Evolutionary conservation across 2,329 filamentous ascomycete genomes (phyloP), one percentile per base, ranked within the genome.

Genomic region (Hypoxylon rubiginosum): DNA sequence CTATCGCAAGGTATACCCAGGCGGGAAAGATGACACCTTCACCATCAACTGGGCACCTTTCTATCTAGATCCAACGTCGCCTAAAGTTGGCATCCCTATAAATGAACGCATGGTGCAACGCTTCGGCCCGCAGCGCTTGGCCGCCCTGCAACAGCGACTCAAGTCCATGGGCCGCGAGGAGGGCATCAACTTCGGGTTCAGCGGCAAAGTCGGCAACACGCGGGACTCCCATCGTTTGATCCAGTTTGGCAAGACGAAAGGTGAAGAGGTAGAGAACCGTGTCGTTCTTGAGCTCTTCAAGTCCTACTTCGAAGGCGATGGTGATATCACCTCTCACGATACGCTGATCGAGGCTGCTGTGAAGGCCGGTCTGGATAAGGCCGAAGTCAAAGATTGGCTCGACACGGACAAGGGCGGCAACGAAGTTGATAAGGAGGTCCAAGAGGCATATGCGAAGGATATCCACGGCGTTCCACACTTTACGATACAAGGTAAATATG

Each of bases 151-250:
- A 59, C 78, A 83, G 50, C 87, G 88, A 0, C 82, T 94, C 24
- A 75, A 80, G 0, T 76, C 82, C 32, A 78, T 90, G 21, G 92
- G 92, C 15, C 81, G 82, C 39, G 79, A 82, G 21, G 89, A 91
- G 52, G 92, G 92, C 0, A 92, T 97, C 74, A 79, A 86, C 52
- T 97, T 97, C 79, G 86, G 86, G 21, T 92, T 90, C 69, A 86
- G 86, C 11, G 91, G 92, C 58, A 87, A 85, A 69, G 89, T 89
- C 5, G 94, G 94, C 51, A 92, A 90, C 73, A 95, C 93, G 17
- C 84, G 92, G 19, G 91, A 97, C 72, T 91, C 91, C 61, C 93
- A 97, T 78, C 87, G 93, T 3, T 75, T 95, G 65, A 85, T 94
- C 48, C 88, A 94, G 80, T 84, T 94, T 59, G 92, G 82, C 78